Evolutionary conservation across 2,329 filamentous ascomycete species (phyloP).

Genomic region (Knoxdaviesia capensis): DNA sequence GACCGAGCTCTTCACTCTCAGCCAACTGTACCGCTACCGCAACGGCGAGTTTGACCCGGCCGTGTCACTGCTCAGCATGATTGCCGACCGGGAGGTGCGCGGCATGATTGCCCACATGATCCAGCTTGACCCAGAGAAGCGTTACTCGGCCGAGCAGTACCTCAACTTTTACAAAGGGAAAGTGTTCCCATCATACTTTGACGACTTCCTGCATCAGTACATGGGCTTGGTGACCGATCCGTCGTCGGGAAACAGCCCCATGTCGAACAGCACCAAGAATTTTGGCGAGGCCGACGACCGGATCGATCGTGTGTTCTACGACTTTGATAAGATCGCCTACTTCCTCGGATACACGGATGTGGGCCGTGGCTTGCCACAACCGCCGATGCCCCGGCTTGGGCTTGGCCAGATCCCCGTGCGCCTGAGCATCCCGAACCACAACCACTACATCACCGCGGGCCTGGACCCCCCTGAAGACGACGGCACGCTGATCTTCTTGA

Average conservation of each 20-base stretch:
- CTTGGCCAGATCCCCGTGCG: conserved; percentile 58
- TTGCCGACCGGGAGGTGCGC: conserved; percentile 70
- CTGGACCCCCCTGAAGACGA: conserved; percentile 53
- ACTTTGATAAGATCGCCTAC: conserved; percentile 96
- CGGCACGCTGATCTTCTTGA: conserved; percentile 80
- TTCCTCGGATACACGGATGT: conserved; percentile 60
- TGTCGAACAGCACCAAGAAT: conserved; percentile 43
- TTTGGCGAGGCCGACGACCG: conserved; percentile 78
- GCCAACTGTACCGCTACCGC: conserved; percentile 86
- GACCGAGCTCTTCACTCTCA: conserved; percentile 90
- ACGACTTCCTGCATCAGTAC: conserved; percentile 91
- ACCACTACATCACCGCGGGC: conserved; percentile 43
- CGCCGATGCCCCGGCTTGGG: conserved; percentile 21
- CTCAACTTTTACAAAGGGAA: conserved; percentile 80
- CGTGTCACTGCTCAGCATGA: conserved; percentile 61
- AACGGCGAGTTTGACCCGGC: conserved; percentile 82
- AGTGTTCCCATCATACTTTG: conserved; percentile 92
- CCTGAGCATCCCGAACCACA: conserved; percentile 70
- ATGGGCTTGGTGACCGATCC: conserved; percentile 92
- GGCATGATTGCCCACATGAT: conserved; percentile 94
- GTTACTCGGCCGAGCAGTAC: conserved; percentile 87
- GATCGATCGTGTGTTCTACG: conserved; percentile 79
- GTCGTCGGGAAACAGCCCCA: conserved; percentile 53
- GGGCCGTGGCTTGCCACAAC: conserved; percentile 15
- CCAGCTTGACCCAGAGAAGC: conserved; percentile 73